phyloP scores from a whole-genome alignment of 805 yeast species.

The Ogataea polymorpha region DNA sequence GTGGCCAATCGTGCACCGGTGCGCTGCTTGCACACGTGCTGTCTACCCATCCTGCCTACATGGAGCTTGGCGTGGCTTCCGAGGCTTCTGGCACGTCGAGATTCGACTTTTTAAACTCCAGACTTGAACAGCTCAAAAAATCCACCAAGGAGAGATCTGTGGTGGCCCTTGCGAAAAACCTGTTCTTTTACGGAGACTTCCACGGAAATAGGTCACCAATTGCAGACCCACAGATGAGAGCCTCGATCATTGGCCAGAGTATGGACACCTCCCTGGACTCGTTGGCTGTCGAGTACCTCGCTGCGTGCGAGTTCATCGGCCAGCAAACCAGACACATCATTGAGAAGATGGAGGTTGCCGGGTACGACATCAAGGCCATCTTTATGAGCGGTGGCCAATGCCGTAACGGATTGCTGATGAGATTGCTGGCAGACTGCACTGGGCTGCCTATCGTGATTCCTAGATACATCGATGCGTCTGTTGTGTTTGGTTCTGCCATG shows the following conservation, averaged over 20 bases:
- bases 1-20: conserved; percentile 98
- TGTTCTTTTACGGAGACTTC: conserved; percentile 92
- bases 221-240: conserved; percentile 92
- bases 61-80: conserved; percentile 64
- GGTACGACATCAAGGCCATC: conserved; percentile 72
- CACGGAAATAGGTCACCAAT: conserved; percentile 98
- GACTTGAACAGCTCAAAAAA: conserved; percentile 61
- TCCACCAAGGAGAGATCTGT: conserved; percentile 64
- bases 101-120: conserved; percentile 79
- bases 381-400: conserved; percentile 97
- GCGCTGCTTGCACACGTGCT: conserved; percentile 86
- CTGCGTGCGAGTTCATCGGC: conserved; percentile 95
- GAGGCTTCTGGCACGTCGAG: conserved; percentile 67
- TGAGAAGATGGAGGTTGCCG: conserved; percentile 75
- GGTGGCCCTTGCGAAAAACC: conserved; percentile 74
- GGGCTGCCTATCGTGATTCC: conserved; percentile 91
- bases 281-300: conserved; percentile 81
- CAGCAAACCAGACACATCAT: conserved; percentile 96
- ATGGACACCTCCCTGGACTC: conserved; percentile 87
- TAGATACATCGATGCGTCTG: conserved; percentile 93
- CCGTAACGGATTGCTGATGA: conserved; percentile 83
- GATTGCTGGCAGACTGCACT: conserved; percentile 88
- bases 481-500: conserved; percentile 92
- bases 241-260: conserved; percentile 85
- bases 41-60: conserved; percentile 83